phyloP scores from a whole-genome alignment of 2,329 filamentous ascomycete species.

The Fusarium nurragi region DNA sequence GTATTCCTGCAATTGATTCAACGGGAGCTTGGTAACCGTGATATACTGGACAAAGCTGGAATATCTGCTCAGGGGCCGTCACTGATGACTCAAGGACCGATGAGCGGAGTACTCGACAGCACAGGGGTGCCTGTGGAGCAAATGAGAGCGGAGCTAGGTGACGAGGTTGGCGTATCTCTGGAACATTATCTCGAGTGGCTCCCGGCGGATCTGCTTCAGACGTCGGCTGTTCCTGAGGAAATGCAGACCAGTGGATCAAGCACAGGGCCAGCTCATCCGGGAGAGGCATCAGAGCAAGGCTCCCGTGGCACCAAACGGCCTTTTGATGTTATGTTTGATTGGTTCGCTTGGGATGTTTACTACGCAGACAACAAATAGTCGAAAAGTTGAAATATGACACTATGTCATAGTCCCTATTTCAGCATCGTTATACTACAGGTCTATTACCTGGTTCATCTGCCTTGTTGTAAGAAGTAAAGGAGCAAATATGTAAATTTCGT shows the following conservation, averaged over 20 bases:
- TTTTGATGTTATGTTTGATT: constrained; percentile 9
- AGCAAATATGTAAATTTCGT: no score
- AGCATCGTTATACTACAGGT: fast-evolving
- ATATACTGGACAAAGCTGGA: fast-evolving
- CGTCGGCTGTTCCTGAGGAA: fast-evolving
- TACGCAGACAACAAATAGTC: neutral
- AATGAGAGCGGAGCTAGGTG: neutral
- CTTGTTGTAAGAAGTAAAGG: neutral
- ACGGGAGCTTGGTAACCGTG: neutral
- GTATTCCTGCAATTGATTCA: neutral
- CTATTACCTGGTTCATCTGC: neutral
- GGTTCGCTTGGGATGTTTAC: constrained; percentile 12
- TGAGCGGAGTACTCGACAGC: fast-evolving
- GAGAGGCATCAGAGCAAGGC: no score
- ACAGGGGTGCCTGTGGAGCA: neutral
- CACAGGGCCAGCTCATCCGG: fast-evolving
- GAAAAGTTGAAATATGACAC: no score
- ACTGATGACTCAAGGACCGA: fast-evolving
- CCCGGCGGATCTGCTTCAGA: neutral
- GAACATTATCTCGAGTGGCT: constrained; percentile 4
- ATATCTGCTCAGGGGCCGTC: neutral
- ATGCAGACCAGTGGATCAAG: no score
- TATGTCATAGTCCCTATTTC: no score
- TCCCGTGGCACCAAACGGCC: neutral
- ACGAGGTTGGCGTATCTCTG: neutral